Evolutionary conservation across 164 flowering plant genomes (phyloP), one percentile per base, ranked within the genome.

Genomic region (Kalanchoe fedtschenkoi): DNA sequence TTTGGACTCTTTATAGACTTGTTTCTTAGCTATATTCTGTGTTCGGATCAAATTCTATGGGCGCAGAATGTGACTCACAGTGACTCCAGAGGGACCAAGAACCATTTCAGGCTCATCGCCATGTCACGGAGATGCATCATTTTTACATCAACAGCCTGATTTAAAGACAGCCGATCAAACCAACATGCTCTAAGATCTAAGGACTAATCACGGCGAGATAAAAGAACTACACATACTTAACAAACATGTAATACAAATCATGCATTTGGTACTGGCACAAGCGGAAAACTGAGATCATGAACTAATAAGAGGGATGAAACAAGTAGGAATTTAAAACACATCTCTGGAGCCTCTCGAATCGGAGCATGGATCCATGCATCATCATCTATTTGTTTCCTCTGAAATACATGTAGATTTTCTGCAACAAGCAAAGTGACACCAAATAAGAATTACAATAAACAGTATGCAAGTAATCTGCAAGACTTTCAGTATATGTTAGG

Each of bases 391-490:
- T 85, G 65, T 76, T 43, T 58, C 96, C 96, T 75, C 96, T 70
- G 82, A 89, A 89, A 66, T 77, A 84, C 73, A 76, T 26, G 75
- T 88, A 88, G 26, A 83, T 62, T 88, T 85, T 87, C 91, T 89
- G 93, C 5, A 34, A 37, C 16, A 51, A 26, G 56, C 3, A 51
- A 51, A 51, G 6, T 26, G 32, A 10, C 56, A 51, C 56, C 15
- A 6, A 15, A 51, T 51, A 51, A 51, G 56, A 51, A 10, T 14
- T 26, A 11, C 3, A n/a, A n/a, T n/a, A n/a, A n/a, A n/a, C n/a
- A 21, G 10, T 8, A 22, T 8, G 54, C 13, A 9, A 3, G 28
- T 8, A 47, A 24, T 3, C 56, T 26, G 24, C 11, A 24, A 26
- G 11, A 26, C 1, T 2, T n/a, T n/a, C n/a, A n/a, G n/a, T n/a